phyloP scores from a whole-genome alignment of 2,329 filamentous ascomycete genomes.

The Xylariaceae sp. region DNA sequence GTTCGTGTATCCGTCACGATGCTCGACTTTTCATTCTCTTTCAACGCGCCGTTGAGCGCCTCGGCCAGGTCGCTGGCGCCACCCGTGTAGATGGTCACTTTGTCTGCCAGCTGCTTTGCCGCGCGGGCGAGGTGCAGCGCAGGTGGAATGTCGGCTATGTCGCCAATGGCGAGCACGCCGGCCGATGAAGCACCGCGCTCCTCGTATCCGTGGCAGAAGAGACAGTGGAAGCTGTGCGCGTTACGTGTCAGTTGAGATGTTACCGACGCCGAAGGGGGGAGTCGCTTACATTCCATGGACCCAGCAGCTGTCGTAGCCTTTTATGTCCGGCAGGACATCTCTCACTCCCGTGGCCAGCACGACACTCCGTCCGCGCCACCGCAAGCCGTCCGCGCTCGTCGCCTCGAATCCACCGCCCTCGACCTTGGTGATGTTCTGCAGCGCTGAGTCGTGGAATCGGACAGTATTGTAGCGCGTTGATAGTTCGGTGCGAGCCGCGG shows the following conservation, averaged over 20 bases:
- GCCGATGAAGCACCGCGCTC: neutral
- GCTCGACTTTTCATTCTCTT: no score
- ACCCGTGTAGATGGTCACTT: conserved; percentile 16
- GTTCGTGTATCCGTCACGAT: no score
- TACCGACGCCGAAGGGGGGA: no score
- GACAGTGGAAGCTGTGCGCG: conserved; percentile 16
- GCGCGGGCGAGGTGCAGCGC: neutral
- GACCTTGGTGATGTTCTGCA: neutral
- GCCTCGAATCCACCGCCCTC: neutral
- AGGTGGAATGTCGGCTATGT: neutral
- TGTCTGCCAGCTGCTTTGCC: neutral
- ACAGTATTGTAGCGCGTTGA: no score
- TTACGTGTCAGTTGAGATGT: no score
- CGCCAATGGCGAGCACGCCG: neutral
- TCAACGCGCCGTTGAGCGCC: no score
- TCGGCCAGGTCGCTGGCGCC: no score
- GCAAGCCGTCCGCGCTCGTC: neutral
- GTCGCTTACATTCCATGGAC: no score
- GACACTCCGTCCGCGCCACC: neutral
- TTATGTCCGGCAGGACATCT: neutral
- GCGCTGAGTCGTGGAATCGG: neutral
- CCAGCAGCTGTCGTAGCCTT: neutral
- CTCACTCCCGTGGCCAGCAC: neutral
- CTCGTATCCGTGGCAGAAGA: conserved; percentile 8
- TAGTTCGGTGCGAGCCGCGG: neutral